Evolutionary conservation across 257 asterid species (phyloP).

Genomic region (Solanum habrochaites): DNA sequence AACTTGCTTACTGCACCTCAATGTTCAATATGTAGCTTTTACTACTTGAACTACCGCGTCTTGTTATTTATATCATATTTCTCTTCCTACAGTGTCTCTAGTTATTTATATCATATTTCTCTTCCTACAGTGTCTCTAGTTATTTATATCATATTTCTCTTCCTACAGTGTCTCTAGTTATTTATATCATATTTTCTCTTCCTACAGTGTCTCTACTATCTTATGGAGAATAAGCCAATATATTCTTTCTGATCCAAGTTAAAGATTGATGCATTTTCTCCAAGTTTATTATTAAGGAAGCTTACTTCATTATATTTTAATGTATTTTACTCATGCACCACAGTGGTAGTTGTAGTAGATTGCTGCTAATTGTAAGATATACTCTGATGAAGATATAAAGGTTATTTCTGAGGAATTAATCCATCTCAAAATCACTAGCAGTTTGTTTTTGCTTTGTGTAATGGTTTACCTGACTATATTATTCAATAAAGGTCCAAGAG

Average conservation of each 20-base stretch:
- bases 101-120: too few relatives aligned
- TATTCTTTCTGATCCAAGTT: not conserved
- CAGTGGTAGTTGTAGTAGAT: not conserved
- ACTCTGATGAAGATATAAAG: not conserved
- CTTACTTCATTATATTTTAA: not conserved
- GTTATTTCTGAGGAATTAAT: not conserved
- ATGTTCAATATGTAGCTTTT: not conserved
- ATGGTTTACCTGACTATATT: constrained; percentile 3
- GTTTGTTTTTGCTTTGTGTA: not conserved
- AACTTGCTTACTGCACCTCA: not conserved
- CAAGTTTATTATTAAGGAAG: not conserved
- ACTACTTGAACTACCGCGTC: not conserved
- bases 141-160: too few relatives aligned
- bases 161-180: not conserved
- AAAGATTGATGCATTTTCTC: not conserved
- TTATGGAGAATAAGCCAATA: not conserved
- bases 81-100: not conserved
- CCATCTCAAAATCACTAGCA: not conserved
- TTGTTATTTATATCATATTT: not conserved
- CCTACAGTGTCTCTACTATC: not conserved
- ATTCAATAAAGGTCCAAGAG: constrained; percentile 60
- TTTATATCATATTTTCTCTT: not conserved
- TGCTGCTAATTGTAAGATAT: not conserved
- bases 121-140: too few relatives aligned
- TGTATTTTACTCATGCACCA: not conserved